Percentiles rank a stretch among this genome's conserved stretches.
Conservation (phyloP, 176 grass and related monocot genomes). For the Bromus sterilis region DNA sequence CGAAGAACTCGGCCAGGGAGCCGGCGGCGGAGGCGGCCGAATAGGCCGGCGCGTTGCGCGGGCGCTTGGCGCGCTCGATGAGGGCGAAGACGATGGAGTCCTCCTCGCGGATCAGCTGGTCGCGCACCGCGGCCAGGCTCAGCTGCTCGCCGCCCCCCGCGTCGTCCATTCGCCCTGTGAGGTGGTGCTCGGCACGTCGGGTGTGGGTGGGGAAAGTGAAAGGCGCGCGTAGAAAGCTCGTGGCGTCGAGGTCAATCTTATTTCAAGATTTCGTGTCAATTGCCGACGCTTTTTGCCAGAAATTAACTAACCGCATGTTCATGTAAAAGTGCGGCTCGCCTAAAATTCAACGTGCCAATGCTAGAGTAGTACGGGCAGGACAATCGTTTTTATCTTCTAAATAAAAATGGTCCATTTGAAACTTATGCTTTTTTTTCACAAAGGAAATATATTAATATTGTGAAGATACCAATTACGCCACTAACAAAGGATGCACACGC, state of each 20-base stretch:
- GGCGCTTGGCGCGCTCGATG: slow-evolving; percentile 70
- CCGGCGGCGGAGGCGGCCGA: slow-evolving; percentile 10
- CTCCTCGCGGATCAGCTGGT: slow-evolving; percentile 73
- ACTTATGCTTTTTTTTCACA: no score
- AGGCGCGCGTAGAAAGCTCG: background rate
- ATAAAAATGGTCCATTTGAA: no score
- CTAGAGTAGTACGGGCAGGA: no score
- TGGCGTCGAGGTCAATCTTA: background rate
- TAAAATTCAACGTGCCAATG: no score
- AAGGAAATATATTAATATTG: no score
- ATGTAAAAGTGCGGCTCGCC: no score
- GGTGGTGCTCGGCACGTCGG: background rate
- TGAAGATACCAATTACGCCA: no score
- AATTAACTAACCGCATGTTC: no score
- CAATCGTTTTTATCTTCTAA: no score
- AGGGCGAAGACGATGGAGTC: slow-evolving; percentile 89
- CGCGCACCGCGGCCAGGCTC: slow-evolving; percentile 62
- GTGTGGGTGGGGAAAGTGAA: slow-evolving; percentile 3
- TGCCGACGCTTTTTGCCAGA: background rate
- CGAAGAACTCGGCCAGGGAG: slow-evolving; percentile 61
- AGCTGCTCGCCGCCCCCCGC: slow-evolving; percentile 20
- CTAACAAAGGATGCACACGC: no score
- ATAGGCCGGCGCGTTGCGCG: slow-evolving; percentile 64
- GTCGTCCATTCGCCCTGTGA: slow-evolving; percentile 20
- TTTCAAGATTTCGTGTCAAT: background rate